Evolutionary conservation across 805 yeast species (phyloP), one percentile per base, ranked within the genome.

Genomic region (Candida oleophila): DNA sequence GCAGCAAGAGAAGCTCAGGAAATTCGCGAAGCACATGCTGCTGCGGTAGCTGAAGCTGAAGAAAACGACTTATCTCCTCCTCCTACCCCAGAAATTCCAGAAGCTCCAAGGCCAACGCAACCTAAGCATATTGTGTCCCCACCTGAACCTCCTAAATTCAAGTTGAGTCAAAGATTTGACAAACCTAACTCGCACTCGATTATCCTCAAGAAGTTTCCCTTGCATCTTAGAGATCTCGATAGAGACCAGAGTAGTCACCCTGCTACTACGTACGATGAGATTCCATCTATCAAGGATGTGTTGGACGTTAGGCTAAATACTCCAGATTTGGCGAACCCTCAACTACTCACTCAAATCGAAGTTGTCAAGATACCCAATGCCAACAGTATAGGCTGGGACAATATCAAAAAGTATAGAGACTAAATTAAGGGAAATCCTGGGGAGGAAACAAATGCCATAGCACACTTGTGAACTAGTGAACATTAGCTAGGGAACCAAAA

Each of bases 321-420:
- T 44, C 61, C 71, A 1, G 73, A 69, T 42, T 45, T 51, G 7
- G 50, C 51, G 18, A 63, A 65, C 38, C 68, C 75, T 0, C 70
- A 69, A 40, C 41, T 60, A 9, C 58, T 70, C 42, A 68, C 64
- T 41, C 68, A 64, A 49, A 55, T 71, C 30, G 77, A 72, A 48
- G 59, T 72, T 12, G 54, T 72, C 15, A 71, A 69, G 54, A 60
- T 72, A 36, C 77, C 77, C 2, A 72, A 72, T 52, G 66, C 73
- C 34, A 72, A 72, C 48, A 55, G 68, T 12, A 45, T 72, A 37
- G 77, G 69, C 2, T 72, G 77, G 77, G 77, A 70, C 46, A 72
- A 72, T 48, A 53, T 72, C 41, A 59, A 64, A 44, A 69, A 68
- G 54, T 72, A 62, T 53, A 52, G 51, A 18, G 19, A 18, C 8